Conservation (phyloP, 345 rosid species). For the Aegle marmelos region DNA sequence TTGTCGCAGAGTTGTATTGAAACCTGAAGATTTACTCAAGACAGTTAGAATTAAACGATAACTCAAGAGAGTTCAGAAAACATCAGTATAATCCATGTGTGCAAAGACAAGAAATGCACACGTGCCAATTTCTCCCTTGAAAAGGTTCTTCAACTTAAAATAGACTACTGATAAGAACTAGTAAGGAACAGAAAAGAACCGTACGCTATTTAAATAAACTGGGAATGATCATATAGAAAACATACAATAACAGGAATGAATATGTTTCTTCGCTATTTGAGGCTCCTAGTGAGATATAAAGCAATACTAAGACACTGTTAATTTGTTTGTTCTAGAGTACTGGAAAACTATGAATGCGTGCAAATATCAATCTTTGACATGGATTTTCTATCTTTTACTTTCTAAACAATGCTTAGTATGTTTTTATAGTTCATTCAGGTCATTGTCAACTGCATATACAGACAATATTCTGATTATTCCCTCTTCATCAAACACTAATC, state of each 20-base stretch:
- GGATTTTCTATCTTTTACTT: not conserved
- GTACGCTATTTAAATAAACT: not conserved
- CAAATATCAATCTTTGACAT: not conserved
- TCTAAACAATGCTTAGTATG: not conserved
- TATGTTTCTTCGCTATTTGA: not conserved
- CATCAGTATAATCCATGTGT: not conserved
- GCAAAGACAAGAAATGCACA: not conserved
- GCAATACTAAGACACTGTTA: not conserved
- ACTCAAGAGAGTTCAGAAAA: not conserved
- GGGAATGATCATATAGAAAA: not conserved
- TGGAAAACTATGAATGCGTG: not conserved
- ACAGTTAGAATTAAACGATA: not conserved
- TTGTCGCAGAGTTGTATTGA: constrained; percentile 92
- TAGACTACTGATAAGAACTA: not conserved
- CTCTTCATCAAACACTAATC: not conserved
- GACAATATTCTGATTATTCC: not conserved
- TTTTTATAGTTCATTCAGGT: not conserved
- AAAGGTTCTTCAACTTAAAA: not conserved
- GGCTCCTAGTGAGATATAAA: not conserved
- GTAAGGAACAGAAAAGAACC: not conserved
- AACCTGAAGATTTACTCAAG: constrained; percentile 46
- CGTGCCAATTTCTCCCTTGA: not conserved
- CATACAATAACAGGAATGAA: not conserved
- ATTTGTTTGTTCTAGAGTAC: not conserved
- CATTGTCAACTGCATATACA: not conserved